Evolutionary conservation across 2,329 filamentous ascomycete genomes (phyloP), one percentile per base, ranked within the genome.

Genomic region (Achaetomium macrosporum): DNA sequence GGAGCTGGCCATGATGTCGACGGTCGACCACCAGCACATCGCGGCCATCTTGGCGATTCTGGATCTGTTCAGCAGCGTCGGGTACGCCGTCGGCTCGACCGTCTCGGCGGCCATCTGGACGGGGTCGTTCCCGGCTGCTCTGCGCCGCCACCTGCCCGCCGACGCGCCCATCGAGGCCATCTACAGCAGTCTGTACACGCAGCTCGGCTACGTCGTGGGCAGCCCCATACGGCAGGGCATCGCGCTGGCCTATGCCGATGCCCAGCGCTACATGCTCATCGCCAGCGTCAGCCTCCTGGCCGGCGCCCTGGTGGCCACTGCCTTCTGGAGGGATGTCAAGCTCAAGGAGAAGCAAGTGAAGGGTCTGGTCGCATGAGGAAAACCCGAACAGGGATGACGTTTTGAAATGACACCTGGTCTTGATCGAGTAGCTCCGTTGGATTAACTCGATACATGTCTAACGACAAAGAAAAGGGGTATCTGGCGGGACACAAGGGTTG

Each of bases 1-100:
- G 42, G 71, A 81, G 47, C 76, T 25, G 25, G 76, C 76, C 5
- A 73, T 77, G 56, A 77, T 79, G 73, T 68, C 72, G 0, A 68
- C 71, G 12, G 71, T 70, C 6, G 25, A 25, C 25, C 25, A 25
- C 25, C 25, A 25, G 7, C 25, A 25, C 25, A 25, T 77, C 13
- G 73, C 75, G 31, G 69, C 67, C 20, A 63, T 68, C 43, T 72
- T 25, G 51, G 69, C 69, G 3, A 61, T 72, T n/a, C 53, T 69
- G 42, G 66, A 64, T 3, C 57, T 71, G 25, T 64, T 67, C 20
- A 63, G 61, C 29, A 70, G 68, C 40, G 56, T 70, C 17, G 69
- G 69, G 9, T 65, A 65, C 0, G 68, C 68, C 1, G 61, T 70
- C 37, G 69, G 69, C 7, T 66, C 63, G 39, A 65, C 68, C 8